Evolutionary conservation across 2,329 filamentous ascomycete species (phyloP).

Genomic region (Alternaria gansuensis): DNA sequence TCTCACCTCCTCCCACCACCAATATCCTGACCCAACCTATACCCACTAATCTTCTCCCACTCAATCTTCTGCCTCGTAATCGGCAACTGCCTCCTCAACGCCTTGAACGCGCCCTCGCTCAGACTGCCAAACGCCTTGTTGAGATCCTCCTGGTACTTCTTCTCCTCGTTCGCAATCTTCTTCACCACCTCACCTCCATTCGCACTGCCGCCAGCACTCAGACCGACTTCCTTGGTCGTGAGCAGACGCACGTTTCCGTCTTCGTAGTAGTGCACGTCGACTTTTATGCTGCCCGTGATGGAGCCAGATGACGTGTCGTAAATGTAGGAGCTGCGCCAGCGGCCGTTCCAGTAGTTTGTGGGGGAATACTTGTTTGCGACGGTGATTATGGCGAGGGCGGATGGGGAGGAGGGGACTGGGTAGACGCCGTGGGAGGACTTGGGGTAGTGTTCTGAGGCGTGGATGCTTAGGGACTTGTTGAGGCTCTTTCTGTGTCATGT

Average conservation of each 20-base stretch:
- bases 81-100: conserved; percentile 87
- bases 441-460: conserved; percentile 89
- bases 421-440: conserved; percentile 83
- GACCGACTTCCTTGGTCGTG: conserved; percentile 79
- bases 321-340: conserved; percentile 90
- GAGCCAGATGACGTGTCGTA: conserved; percentile 72
- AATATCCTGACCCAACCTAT: conserved; percentile 69
- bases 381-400: conserved; percentile 79
- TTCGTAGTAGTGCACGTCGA: conserved; percentile 99
- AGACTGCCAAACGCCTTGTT: conserved; percentile 88
- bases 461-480: conserved; percentile 76
- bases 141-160: conserved; percentile 94
- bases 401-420: conserved; percentile 74
- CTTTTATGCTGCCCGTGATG: conserved; percentile 82
- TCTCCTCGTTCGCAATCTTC: conserved; percentile 82
- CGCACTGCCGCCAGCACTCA: conserved; percentile 66
- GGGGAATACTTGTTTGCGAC: conserved; percentile 98
- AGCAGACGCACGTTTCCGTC: conserved; percentile 95
- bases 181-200: conserved; percentile 75
- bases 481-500: conserved; percentile 74
- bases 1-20: conserved; percentile 55
- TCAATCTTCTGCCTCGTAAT: conserved; percentile 99
- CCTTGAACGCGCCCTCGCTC: conserved; percentile 96
- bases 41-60: conserved; percentile 97
- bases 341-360: conserved; percentile 98